These are phyloP conservation scores for Spizellomyces punctatus DNA, from an alignment of 192 early-diverging fungal genomes.

Conservation along the genomic window DNA sequence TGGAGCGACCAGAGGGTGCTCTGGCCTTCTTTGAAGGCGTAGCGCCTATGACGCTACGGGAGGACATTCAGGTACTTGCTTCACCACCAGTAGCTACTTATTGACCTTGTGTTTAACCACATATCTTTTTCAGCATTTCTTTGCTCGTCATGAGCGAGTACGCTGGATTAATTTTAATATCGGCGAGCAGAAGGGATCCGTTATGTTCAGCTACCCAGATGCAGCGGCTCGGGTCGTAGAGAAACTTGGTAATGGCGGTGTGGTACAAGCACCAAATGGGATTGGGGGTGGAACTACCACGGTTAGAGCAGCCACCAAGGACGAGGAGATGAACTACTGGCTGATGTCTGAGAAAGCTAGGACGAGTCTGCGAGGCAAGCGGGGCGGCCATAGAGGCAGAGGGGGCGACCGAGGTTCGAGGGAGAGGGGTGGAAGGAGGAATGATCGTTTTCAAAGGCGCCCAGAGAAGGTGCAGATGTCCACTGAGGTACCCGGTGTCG, in stretches of 20 bases:
- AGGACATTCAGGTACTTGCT: conserved; percentile 13
- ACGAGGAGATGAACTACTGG: conserved; percentile 6
- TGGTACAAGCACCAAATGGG: background rate
- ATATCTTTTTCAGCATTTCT: background rate
- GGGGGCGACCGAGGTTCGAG: background rate
- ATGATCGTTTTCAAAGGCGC: too few species aligned
- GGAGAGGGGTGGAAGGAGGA: conserved; percentile 7
- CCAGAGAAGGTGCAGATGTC: too few species aligned
- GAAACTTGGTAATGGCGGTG: background rate
- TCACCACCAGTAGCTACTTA: too few species aligned
- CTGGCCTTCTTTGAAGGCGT: background rate
- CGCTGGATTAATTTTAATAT: conserved; percentile 2
- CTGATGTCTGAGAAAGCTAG: background rate
- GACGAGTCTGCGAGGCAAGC: background rate
- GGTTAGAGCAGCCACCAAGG: background rate
- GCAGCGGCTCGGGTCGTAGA: background rate
- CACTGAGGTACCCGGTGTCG: too few species aligned
- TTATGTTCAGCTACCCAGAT: conserved; percentile 4
- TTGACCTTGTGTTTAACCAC: background rate
- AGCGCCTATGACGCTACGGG: background rate
- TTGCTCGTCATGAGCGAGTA: background rate
- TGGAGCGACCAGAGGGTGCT: conserved; percentile 4
- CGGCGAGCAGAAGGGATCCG: background rate
- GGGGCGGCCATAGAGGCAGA: background rate
- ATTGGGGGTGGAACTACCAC: background rate